These are phyloP conservation scores for Microcos paniculata DNA, from an alignment of 345 rosid genomes.

Conservation along the genomic window DNA sequence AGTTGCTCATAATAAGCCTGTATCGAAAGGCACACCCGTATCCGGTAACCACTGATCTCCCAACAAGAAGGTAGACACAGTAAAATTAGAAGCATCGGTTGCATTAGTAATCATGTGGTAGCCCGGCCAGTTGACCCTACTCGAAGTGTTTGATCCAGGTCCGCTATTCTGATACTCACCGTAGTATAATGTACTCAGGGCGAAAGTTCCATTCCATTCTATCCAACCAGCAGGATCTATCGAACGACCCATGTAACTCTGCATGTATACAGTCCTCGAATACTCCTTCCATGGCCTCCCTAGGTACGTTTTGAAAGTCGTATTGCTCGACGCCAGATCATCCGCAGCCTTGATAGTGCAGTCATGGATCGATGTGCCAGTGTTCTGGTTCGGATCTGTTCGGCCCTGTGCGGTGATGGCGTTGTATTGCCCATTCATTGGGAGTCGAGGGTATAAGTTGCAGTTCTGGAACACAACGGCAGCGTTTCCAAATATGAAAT, in stretches of 20 bases:
- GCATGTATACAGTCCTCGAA: conserved; percentile 69
- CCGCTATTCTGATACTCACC: conserved; percentile 72
- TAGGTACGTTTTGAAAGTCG: conserved; percentile 50
- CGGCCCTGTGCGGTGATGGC: conserved; percentile 94
- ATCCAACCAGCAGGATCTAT: conserved; percentile 78
- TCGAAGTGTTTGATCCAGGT: conserved; percentile 54
- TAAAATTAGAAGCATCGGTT: conserved; percentile 66
- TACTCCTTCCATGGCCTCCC: conserved; percentile 95
- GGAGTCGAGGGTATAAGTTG: conserved; percentile 64
- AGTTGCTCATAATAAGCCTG: conserved; percentile 31
- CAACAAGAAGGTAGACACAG: conserved; percentile 54
- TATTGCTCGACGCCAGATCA: conserved; percentile 55
- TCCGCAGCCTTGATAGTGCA: conserved; percentile 59
- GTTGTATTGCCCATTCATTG: conserved; percentile 72
- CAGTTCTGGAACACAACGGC: conserved; percentile 82
- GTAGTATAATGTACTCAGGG: conserved; percentile 65
- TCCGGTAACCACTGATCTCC: conserved; percentile 72
- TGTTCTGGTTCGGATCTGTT: conserved; percentile 76
- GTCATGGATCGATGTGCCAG: conserved; percentile 73
- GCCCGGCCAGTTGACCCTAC: conserved; percentile 72
- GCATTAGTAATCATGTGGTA: conserved; percentile 49
- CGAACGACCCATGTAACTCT: conserved; percentile 42
- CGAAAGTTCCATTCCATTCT: conserved; percentile 63
- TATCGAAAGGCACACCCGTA: conserved; percentile 57
- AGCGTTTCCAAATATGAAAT: conserved; percentile 90